A percentile compares a stretch with the other conserved stretches of the same genome.
Conservation (phyloP, 768 basidiomycete species). For the Boletus barrowsii region DNA sequence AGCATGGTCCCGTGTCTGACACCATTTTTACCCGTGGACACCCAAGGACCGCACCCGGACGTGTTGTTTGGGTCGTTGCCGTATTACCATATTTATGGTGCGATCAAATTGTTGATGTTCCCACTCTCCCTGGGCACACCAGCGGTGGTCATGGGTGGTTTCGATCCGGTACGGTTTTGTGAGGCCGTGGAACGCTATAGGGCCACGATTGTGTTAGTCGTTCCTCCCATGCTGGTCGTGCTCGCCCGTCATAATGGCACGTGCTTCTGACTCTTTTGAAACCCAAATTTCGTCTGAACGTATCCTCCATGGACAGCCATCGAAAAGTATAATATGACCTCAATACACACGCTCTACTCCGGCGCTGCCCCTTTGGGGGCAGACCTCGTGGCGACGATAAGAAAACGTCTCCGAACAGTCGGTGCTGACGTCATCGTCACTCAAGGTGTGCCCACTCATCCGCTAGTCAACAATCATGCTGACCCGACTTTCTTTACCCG, state of each 20-base stretch:
- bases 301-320: slow-evolving; percentile 42
- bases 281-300: neutral
- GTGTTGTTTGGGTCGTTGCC: slow-evolving; percentile 64
- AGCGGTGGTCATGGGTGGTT: slow-evolving; percentile 59
- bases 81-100: slow-evolving; percentile 54
- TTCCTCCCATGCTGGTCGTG: slow-evolving; percentile 82
- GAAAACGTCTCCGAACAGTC: slow-evolving; percentile 37
- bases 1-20: slow-evolving; percentile 29
- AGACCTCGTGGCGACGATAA: slow-evolving; percentile 52
- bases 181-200: slow-evolving; percentile 62
- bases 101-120: slow-evolving; percentile 59
- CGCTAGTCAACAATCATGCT: neutral
- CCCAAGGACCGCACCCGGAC: slow-evolving; percentile 32
- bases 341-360: slow-evolving; percentile 55
- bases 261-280: slow-evolving; percentile 16
- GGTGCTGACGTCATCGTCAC: slow-evolving; percentile 41
- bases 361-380: slow-evolving; percentile 82
- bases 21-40: slow-evolving; percentile 3
- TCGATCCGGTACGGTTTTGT: slow-evolving; percentile 70
- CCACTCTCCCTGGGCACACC: slow-evolving; percentile 51
- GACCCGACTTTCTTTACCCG: neutral
- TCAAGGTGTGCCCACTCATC: slow-evolving; percentile 43
- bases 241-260: slow-evolving; percentile 66
- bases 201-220: slow-evolving; percentile 56
- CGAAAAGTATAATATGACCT: slow-evolving; percentile 62